Base-by-base conservation (phyloP, 192 early-diverging fungal species). In the Pecoramyces ruminantium region DNA sequence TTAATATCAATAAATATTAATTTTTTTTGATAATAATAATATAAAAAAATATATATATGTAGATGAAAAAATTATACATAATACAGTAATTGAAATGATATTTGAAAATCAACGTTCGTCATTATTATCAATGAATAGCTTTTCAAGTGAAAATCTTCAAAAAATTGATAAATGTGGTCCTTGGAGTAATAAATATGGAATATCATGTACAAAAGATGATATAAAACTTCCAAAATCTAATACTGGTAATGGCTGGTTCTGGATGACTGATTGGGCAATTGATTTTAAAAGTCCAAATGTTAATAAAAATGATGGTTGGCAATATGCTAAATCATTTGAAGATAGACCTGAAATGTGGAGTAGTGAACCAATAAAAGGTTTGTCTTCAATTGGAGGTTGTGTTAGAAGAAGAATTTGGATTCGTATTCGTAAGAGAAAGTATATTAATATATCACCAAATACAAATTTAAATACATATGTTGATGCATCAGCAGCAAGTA, bases 261-360 rank as follows among this genome's bases (percentile, higher is more conserved):
- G 94, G 94, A 77, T 94, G 28, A 92, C 91, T 16, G 94, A 95
- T 78, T 95, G 94, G 94, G 81, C 86, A n/a, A 84, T 94, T 29
- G 94, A 94, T 82, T 83, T 84, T 27, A 84, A 82, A 14, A 87
- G 92, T 81, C 91, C 92, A 8, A 83, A 83, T 67, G 83, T 88
- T 13, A 92, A 94, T 80, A 81, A 85, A 16, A 84, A 80, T 14
- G 88, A 91, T 15, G 94, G 94, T 3, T 95, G 94, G 94, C 91
- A 92, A 79, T 93, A 93, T 77, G 88, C 90, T 29, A 84, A 86
- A 42, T 86, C 85, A 28, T 89, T 92, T 79, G 87, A 87, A 25
- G 90, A 42, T 77, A 27, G 29, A 81, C 28, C 86, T 80, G 13
- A n/a, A 29, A 25, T 21, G 4, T 18, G 86, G 79, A 21, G 80